Conservation (phyloP, 306 rosid species). For the Boehmeria nivea region DNA sequence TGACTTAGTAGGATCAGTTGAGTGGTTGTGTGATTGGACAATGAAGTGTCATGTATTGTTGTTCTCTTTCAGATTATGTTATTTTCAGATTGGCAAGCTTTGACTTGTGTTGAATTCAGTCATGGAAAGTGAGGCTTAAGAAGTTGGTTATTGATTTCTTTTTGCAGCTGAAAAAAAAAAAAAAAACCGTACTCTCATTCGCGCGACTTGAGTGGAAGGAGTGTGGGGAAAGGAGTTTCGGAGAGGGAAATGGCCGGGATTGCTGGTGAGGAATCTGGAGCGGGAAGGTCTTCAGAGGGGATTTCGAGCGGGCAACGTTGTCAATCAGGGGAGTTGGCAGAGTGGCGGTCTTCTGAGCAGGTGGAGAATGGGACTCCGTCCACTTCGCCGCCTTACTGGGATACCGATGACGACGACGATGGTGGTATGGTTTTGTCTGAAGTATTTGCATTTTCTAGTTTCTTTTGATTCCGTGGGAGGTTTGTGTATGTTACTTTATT, state of each 20-base stretch:
- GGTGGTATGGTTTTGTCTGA: slow-evolving; percentile 41
- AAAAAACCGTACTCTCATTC: slow-evolving; percentile 21
- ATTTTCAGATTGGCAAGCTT: background rate
- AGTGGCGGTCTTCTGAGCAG: slow-evolving; percentile 98
- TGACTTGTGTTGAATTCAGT: slow-evolving; percentile 9
- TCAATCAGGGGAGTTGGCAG: slow-evolving; percentile 86
- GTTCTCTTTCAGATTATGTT: background rate
- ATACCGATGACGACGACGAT: slow-evolving; percentile 82
- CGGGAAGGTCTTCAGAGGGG: slow-evolving; percentile 66
- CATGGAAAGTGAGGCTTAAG: slow-evolving; percentile 23
- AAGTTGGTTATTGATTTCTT: slow-evolving; percentile 7
- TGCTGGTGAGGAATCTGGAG: slow-evolving; percentile 70
- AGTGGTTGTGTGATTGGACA: slow-evolving; percentile 10
- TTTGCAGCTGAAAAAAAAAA: background rate
- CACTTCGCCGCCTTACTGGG: slow-evolving; percentile 97
- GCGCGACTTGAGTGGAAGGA: slow-evolving; percentile 33
- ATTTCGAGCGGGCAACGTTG: slow-evolving; percentile 67
- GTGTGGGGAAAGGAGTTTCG: slow-evolving; percentile 33
- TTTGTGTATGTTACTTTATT: background rate
- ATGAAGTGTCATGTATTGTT: slow-evolving; percentile 8
- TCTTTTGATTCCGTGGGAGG: background rate
- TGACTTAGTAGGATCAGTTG: slow-evolving; percentile 14
- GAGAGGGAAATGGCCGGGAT: slow-evolving; percentile 76
- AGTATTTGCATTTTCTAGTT: background rate
- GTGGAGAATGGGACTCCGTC: slow-evolving; percentile 93